A percentile compares a stretch with the other conserved stretches of the same genome.
Evolutionary conservation across 306 rosid species (phyloP).

Genomic region (Medicago arabica): DNA sequence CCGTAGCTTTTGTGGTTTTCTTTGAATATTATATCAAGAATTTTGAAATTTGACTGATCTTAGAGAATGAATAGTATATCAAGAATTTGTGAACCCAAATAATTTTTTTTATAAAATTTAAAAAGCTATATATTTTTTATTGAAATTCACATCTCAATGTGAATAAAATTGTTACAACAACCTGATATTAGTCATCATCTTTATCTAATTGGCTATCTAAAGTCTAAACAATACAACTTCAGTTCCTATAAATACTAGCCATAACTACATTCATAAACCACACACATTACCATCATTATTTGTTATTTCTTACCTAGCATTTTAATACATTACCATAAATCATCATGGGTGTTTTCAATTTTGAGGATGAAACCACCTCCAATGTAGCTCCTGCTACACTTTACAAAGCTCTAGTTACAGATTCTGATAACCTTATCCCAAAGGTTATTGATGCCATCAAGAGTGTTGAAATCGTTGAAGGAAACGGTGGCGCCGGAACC

Average conservation of each 20-base stretch:
- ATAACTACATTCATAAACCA: background rate
- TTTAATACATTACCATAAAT: background rate
- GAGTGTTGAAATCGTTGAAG: constrained; percentile 41
- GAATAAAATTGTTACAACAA: background rate
- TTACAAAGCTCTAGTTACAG: constrained; percentile 39
- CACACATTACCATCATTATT: background rate
- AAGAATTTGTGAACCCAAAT: background rate
- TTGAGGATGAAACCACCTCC: constrained; percentile 37
- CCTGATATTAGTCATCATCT: background rate
- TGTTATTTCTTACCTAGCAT: background rate
- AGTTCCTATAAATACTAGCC: constrained; percentile 35
- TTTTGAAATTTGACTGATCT: too few relatives aligned
- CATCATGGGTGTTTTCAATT: constrained; percentile 47
- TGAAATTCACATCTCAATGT: background rate
- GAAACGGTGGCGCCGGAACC: constrained; percentile 51
- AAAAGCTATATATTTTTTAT: background rate
- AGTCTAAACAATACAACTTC: background rate
- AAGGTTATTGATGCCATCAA: constrained; percentile 22
- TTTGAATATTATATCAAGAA: too few relatives aligned
- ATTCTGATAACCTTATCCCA: constrained; percentile 31
- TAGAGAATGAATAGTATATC: too few relatives aligned
- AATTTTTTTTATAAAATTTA: background rate
- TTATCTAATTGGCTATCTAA: too few relatives aligned
- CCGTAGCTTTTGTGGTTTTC: too few relatives aligned
- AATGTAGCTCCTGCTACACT: constrained; percentile 37